Evolutionary conservation across 306 rosid species (phyloP).

Genomic region (Dalbergia oliveri): DNA sequence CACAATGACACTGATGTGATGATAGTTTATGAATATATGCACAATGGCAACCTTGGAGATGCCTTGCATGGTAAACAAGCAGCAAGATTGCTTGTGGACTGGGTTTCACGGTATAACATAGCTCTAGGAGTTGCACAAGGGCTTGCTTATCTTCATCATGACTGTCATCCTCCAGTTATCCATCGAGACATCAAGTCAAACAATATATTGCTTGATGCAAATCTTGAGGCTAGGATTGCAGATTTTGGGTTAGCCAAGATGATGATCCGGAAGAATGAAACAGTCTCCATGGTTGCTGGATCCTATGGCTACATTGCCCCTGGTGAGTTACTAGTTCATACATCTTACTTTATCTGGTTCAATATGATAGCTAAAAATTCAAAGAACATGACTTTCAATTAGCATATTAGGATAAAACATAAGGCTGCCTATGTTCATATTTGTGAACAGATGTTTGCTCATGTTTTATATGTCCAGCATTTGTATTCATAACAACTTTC

Average conservation of each 20-base stretch:
- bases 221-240: conserved; percentile 91
- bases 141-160: conserved; percentile 95
- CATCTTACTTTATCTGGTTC: conserved; percentile 21
- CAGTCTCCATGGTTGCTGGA: conserved; percentile 94
- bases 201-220: conserved; percentile 85
- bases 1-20: conserved; percentile 78
- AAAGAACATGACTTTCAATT: not conserved
- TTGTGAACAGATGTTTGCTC: conserved; percentile 8
- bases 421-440: conserved; percentile 17
- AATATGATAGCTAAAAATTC: conserved; percentile 2
- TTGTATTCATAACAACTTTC: conserved; percentile 17
- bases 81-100: conserved; percentile 75
- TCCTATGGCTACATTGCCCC: conserved; percentile 99
- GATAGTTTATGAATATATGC: conserved; percentile 93
- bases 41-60: conserved; percentile 88
- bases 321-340: conserved; percentile 60
- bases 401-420: not conserved
- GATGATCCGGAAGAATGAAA: conserved; percentile 90
- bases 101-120: conserved; percentile 93
- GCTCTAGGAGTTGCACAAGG: conserved; percentile 96
- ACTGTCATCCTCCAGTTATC: conserved; percentile 87
- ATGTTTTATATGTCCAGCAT: not conserved
- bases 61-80: conserved; percentile 84
- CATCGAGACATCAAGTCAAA: conserved; percentile 94
- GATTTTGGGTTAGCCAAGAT: conserved; percentile 94